phyloP scores from a whole-genome alignment of 2,329 filamentous ascomycete genomes.

The Hypoxylon sp. region DNA sequence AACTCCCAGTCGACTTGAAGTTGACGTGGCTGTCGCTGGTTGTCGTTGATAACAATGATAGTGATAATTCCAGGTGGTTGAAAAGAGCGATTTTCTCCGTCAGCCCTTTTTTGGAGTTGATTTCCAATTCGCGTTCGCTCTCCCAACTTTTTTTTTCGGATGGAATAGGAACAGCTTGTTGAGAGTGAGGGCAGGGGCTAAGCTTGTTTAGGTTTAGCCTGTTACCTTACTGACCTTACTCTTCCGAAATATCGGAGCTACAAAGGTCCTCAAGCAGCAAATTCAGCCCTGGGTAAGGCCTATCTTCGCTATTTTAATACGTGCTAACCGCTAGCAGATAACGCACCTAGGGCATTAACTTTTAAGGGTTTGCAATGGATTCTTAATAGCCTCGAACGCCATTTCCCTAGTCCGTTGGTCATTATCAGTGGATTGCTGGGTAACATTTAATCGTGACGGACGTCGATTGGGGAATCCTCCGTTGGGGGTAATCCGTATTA shows the following conservation, averaged over 20 bases:
- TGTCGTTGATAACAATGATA: slow-evolving; percentile 13
- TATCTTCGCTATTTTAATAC: too few species aligned
- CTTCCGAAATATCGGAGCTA: too few species aligned
- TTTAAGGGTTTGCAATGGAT: too few species aligned
- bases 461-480: slow-evolving; percentile 32
- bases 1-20: slow-evolving; percentile 37
- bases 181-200: slow-evolving; percentile 33
- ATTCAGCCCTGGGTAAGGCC: too few species aligned
- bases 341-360: too few species aligned
- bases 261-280: too few species aligned
- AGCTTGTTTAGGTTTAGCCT: slow-evolving; percentile 21
- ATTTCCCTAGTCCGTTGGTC: too few species aligned
- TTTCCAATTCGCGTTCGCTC: slow-evolving; percentile 28
- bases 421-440: too few species aligned
- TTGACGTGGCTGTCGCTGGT: slow-evolving; percentile 21
- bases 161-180: slow-evolving; percentile 41
- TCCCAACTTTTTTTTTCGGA: slow-evolving; percentile 43
- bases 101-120: slow-evolving; percentile 38
- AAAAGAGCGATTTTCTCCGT: slow-evolving; percentile 45
- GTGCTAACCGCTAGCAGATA: too few species aligned
- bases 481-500: slow-evolving; percentile 38
- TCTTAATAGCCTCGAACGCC: too few species aligned
- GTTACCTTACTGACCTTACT: slow-evolving; percentile 12
- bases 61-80: slow-evolving; percentile 15
- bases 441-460: slow-evolving; percentile 25